Base-by-base conservation (phyloP, 768 basidiomycete species). In the Suillus luteus region DNA sequence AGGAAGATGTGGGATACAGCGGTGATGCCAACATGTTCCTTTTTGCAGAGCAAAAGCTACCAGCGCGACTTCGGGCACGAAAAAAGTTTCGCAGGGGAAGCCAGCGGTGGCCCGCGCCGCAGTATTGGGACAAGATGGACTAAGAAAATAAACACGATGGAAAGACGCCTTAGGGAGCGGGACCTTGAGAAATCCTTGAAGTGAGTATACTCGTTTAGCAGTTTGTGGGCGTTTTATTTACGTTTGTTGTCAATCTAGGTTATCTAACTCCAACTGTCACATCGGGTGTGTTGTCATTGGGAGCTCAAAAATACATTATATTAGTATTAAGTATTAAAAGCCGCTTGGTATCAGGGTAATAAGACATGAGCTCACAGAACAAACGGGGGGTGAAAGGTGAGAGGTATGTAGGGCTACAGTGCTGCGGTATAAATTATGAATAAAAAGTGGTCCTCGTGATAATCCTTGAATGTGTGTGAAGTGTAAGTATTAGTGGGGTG, bases 1-100 rank as follows among this genome's bases (percentile, higher is more conserved):
- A 87, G 58, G 82, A 79, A 35, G 82, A 74, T 7, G 82, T 68
- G 61, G 84, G 86, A 67, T 85, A 77, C 67, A 88, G 80, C 15
- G 89, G 88, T 24, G 85, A 82, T 62, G 87, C 90, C 41, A 92
- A 82, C 90, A 92, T 91, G 73, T 49, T 76, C 80, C 63, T 35
- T 70, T 68, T 59, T 24, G 64, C 64, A 62, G 24, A 49, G 40
- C 59, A 60, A 60, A 41, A 62, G 37, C 27, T 59, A 51, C 46
- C 55, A 61, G 60, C 59, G 58, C 12, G 41, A 54, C 35, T 59
- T 52, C 40, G 52, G 55, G 46, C 60, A 64, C 51, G 33, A 52
- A 52, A 27, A 46, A 48, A 59, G 48, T 37, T 57, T 61, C 68
- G 62, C 37, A 48, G 22, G 43, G 43, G 64, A 65, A 61, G 43